Base-by-base conservation (phyloP, 306 rosid species). In the Quercus variabilis region DNA sequence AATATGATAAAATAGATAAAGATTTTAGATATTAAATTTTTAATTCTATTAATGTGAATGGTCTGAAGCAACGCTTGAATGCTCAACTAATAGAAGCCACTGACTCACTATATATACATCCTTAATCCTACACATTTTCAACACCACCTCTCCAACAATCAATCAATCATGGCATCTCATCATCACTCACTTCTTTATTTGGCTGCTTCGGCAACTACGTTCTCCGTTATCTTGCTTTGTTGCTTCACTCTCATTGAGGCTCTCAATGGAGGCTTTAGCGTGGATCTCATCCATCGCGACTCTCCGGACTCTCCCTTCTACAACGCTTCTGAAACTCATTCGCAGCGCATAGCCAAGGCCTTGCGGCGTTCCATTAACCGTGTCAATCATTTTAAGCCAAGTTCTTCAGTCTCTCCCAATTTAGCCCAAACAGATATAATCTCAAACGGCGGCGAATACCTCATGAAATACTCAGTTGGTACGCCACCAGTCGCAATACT, bases 381-480 rank as follows among this genome's bases (percentile, higher is more conserved):
- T 8, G 20, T n/a, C 28, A 54, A 60, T 26, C 71, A 11, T 43
- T 55, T 71, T 25, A 79, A 35, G 9, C 20, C 80, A 21, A 38
- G 17, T 31, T 5, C 18, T 28, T 5, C 5, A 4, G 15, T 1
- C 2, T 1, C 49, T 1, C 10, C 52, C 0, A 69, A 55, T 35
- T 5, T 77, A 1, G 72, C 52, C 0, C 62, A 76, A 28, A 20
- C 88, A 2, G 46, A 71, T 0, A 7, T 90, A 1, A 3, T 1
- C 1, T 6, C 52, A 0, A 31, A 60, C 12, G 0, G 0, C 0
- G 91, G 87, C 1, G 90, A 83, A 11, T 92, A 87, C 56, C 85
- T 90, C 4, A 54, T 92, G 90, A 68, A 64, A 0, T 28, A 87
- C 20, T 77, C 89, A 0, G 1, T 92, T 6, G 97, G 97, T 12